phyloP scores from a whole-genome alignment of 106 monocot species.

The Dendrobium catenatum region DNA sequence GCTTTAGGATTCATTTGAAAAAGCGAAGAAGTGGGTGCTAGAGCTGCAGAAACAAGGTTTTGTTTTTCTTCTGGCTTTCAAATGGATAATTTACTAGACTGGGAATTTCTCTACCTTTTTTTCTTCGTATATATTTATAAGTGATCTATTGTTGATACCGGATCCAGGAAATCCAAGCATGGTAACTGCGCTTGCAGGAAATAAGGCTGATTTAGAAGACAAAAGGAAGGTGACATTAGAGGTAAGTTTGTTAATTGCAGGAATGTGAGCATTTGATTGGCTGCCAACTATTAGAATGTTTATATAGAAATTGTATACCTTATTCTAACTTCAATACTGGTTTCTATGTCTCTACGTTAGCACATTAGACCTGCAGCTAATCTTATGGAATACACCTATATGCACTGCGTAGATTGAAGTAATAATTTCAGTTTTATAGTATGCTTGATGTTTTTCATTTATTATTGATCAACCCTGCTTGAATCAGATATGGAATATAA shows the following conservation, averaged over 20 bases:
- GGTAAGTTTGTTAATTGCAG: slow-evolving; percentile 16
- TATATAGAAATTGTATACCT: too few relatives aligned
- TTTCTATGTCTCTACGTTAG: too few relatives aligned
- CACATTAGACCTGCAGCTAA: too few relatives aligned
- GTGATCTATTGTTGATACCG: slow-evolving; percentile 2
- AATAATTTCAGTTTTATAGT: too few relatives aligned
- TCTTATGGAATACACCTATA: too few relatives aligned
- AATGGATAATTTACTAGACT: neutral
- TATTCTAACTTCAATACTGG: too few relatives aligned
- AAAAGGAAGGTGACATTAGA: slow-evolving; percentile 43
- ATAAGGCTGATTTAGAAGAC: slow-evolving; percentile 48
- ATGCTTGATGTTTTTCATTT: too few relatives aligned
- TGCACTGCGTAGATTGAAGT: too few relatives aligned
- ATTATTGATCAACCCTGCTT: too few relatives aligned
- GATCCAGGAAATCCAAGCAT: slow-evolving; percentile 41
- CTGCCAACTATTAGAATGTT: too few relatives aligned
- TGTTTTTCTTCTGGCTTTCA: slow-evolving; percentile 14
- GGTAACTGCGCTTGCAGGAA: slow-evolving; percentile 54
- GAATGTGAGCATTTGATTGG: too few relatives aligned
- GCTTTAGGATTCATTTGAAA: slow-evolving; percentile 69
- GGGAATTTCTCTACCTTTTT: neutral
- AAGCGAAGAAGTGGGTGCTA: slow-evolving; percentile 91
- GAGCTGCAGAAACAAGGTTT: slow-evolving; percentile 92
- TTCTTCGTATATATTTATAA: neutral
- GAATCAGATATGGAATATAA: too few relatives aligned